Base-by-base conservation (phyloP, 495 filamentous ascomycete genomes). In the Xylaria cubensis region DNA sequence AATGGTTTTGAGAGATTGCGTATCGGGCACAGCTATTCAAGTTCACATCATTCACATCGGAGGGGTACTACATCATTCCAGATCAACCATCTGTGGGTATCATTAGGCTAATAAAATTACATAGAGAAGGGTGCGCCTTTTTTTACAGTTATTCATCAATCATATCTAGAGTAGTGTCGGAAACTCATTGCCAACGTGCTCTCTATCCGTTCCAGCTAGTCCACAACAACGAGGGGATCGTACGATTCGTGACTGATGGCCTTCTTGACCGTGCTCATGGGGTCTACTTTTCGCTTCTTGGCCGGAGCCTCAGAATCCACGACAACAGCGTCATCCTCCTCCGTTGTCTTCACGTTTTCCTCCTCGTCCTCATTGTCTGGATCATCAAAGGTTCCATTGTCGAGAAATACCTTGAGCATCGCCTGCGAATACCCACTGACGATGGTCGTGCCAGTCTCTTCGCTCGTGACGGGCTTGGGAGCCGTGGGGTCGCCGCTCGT, bases 331-430 rank as follows among this genome's bases (percentile, higher is more conserved):
- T 78, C 61, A 19, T 59, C 76, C 26, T 72, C 73, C 71, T 50
- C 58, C 74, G 67, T 73, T 66, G 70, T 80, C 81, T 67, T 71
- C 56, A 71, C 42, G 80, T 80, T 67, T 24, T 19, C 29, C 17
- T 29, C 62, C 21, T 48, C 62, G 15, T 46, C 41, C 24, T 66
- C 44, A 7, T 80, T 79, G 32, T 82, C 81, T 19, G 65, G 69
- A 9, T 80, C 82, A 9, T 78, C 79, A 71, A 84, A 85, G 19
- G 72, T 58, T 1, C 84, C 84, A 19, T 73, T 74, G 10, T 83
- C 83, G 32, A 87, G 64, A 62, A 87, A 86, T 34, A 83, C 77
- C 82, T 86, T 86, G 74, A 86, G 59, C 82, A 82, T 81, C 21
- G 71, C 85, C 76, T 85, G 84, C 44, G 79, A 82, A 72, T 86